phyloP scores from a whole-genome alignment of 2,329 filamentous ascomycete species.

The Pseudocercospora macadamiae region DNA sequence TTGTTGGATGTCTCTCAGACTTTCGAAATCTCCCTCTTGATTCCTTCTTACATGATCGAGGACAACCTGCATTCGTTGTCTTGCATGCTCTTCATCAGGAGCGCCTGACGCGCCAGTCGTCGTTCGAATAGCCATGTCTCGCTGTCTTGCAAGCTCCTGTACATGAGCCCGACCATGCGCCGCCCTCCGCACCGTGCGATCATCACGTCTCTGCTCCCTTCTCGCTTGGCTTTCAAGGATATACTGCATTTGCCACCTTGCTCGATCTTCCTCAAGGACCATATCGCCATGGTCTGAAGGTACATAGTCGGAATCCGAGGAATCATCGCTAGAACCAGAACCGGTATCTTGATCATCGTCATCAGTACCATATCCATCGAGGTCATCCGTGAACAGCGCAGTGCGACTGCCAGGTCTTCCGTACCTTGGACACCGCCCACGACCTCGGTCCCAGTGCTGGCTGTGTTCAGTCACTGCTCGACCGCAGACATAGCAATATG shows the following conservation, averaged over 20 bases:
- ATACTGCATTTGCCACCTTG: slow-evolving; percentile 9
- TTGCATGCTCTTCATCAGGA: background rate
- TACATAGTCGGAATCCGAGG: background rate
- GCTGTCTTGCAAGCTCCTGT: background rate
- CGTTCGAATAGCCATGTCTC: background rate
- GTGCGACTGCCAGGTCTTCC: slow-evolving; percentile 13
- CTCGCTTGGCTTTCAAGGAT: slow-evolving; percentile 13
- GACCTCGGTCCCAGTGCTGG: slow-evolving; percentile 16
- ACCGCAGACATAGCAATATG: slow-evolving; percentile 24
- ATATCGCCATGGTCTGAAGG: background rate
- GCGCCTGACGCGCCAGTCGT: background rate
- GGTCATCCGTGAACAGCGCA: slow-evolving; percentile 15
- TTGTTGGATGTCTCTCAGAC: background rate
- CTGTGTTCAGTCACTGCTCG: slow-evolving; percentile 3
- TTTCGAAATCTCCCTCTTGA: background rate
- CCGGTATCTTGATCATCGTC: slow-evolving; percentile 2
- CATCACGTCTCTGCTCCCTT: slow-evolving; percentile 2
- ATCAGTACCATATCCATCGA: slow-evolving; percentile 9
- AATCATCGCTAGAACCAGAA: background rate
- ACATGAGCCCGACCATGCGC: background rate
- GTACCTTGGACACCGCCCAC: slow-evolving; percentile 19
- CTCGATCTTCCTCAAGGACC: slow-evolving; percentile 8
- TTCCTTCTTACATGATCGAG: background rate
- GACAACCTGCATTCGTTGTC: background rate
- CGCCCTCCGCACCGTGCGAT: background rate